A percentile compares a stretch with the other conserved stretches of the same genome.
These are phyloP conservation scores for Fusarium xylarioides DNA, from an alignment of 2,329 filamentous ascomycete species.

Conservation along the genomic window DNA sequence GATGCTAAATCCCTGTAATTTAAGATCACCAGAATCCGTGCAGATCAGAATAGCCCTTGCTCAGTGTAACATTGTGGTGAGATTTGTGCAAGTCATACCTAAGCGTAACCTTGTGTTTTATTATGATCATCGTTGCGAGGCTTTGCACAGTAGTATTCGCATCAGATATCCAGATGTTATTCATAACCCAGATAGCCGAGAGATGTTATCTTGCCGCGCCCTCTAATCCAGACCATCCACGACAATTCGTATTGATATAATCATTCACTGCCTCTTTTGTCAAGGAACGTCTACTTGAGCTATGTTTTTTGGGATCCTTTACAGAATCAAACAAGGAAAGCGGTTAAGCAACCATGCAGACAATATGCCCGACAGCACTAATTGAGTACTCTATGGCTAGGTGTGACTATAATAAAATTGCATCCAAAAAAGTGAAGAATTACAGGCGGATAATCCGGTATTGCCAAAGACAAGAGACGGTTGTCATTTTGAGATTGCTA, in stretches of 20 bases:
- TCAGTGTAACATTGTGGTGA: neutral
- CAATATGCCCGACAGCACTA: neutral
- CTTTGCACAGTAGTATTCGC: neutral
- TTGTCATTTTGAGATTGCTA: no score
- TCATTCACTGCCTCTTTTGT: neutral
- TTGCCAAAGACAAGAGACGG: no score
- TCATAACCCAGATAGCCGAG: neutral
- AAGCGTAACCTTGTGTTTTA: neutral
- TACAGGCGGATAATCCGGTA: rapidly evolving
- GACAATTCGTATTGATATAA: neutral
- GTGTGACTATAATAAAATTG: neutral
- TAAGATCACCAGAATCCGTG: neutral
- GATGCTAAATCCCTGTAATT: neutral
- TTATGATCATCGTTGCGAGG: neutral
- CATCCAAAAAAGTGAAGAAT: neutral
- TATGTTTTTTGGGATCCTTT: rapidly evolving
- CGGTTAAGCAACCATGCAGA: neutral
- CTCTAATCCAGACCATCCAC: no score
- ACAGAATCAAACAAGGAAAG: neutral
- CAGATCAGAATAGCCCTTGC: neutral
- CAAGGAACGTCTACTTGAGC: rapidly evolving
- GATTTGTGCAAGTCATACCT: neutral
- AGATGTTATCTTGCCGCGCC: neutral
- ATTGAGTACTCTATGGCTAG: neutral
- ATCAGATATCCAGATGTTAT: neutral